Base-by-base conservation (phyloP, 2,329 filamentous ascomycete species). In the Pleoardoris graminearum region DNA sequence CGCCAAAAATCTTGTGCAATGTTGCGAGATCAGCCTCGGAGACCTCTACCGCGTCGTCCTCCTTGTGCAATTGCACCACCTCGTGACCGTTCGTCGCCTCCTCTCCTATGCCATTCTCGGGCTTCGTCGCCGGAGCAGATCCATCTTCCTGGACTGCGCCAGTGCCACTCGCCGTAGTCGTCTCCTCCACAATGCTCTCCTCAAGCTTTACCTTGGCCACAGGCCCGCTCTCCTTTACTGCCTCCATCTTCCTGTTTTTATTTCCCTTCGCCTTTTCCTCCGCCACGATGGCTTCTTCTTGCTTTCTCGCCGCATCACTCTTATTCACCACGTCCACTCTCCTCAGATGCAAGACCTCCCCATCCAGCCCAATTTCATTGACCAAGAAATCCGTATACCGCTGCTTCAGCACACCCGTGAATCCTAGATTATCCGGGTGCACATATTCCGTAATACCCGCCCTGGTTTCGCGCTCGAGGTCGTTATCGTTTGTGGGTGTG, bases 351-450 rank as follows among this genome's bases (percentile, higher is more conserved):
- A 94, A 72, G 12, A 96, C 89, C 48, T 85, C 75, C 14, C 91
- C 91, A 66, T 88, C 83, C 25, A 86, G 85, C 17, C 83, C 77
- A 57, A 97, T 93, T 73, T 97, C 92, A 67, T 96, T 92, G 63
- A 97, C 92, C 62, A 94, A 79, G 65, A 97, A 97, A 71, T 97
- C 92, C 3, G 91, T 93, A 73, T 92, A 97, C 60, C 85, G 81
- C 67, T 88, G 85, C 77, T 90, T 90, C 65, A 90, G 65, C 12
- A 86, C 77, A 16, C 86, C 87, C 12, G 75, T 72, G 59, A 89
- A 89, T 1, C 85, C 83, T 50, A 78, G 72, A 27, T 80, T 78
- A n/a, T 80, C 71, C 1, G 78, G 73, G 39, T 79, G 83, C 14
- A 88, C 82, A 68, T 83, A 88, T 58, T 83, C 79, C 7, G 81